Base-by-base conservation (phyloP, 495 filamentous ascomycete genomes). In the Penicillium waksmanii region DNA sequence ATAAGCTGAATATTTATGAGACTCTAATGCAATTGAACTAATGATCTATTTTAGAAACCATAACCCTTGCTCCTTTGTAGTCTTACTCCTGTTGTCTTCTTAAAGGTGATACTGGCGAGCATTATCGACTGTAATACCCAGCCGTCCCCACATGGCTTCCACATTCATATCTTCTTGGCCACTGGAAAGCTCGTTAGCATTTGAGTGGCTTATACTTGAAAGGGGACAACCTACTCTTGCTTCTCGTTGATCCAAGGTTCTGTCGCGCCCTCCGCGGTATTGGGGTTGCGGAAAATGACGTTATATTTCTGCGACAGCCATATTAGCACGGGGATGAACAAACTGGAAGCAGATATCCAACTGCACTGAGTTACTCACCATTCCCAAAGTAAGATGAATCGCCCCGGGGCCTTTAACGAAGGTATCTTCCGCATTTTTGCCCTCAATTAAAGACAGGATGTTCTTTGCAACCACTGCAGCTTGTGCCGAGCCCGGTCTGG, bases 391-490 rank as follows among this genome's bases (percentile, higher is more conserved):
- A 18, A 84, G 52, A 64, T 84, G 80, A 19, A 84, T 82, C 0
- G 66, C 78, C 9, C 76, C 63, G 4, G 77, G 77, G 19, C 62
- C 59, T 40, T 74, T 70, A 2, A 62, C 67, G 35, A 75, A 72
- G 3, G 61, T 66, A 17, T 79, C 77, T 17, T 63, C 53, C 2
- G 74, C 62, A 1, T 49, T 35, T 6, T 40, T 51, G 0, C 71
- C 74, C 55, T 74, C 73, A 31, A 85, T 82, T 63, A 79, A 60
- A 1, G 75, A 56, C 34, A 78, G 48, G 9, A 89, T 83, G 50
- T 89, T 89, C 43, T 75, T 74, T 3, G 75, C 75, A 1, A 82
- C 83, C 5, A 84, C 67, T 4, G 66, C 73, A 5, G 83, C 80
- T 64, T 89, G 86, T 12, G 73, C 71, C 6, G 73, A 63, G 1